Base-by-base conservation (phyloP, 305 asterid genomes). In the Petunia hybrid region DNA sequence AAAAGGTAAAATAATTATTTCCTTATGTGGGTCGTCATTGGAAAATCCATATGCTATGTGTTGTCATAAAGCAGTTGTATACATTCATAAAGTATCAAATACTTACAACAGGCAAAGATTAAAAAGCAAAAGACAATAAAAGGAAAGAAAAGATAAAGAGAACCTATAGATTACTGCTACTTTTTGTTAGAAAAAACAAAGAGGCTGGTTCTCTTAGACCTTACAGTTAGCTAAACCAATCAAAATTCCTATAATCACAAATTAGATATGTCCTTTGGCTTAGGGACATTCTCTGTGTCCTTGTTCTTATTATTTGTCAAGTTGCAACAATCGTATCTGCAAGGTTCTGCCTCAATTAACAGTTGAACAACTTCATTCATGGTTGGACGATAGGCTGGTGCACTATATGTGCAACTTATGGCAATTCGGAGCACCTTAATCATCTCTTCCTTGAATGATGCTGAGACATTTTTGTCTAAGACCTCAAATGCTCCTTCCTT, bases 351-450 rank as follows among this genome's bases (percentile, higher is more conserved):
- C 74, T 78, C 62, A 16, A 60, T 46, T 7, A 73, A 62, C 78
- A 16, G 13, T 55, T 80, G 71, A 62, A 70, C 79, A 5, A 70
- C 79, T 12, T 71, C 78, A 53, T 57, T 80, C 83, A 80, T 80
- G 12, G 83, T 70, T 12, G 83, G 83, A 43, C 83, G 78, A n/a
- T 56, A 22, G 42, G 80, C 65, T 12, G 83, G 75, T 1, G 70
- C 45, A 22, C 66, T 73, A 8, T 56, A 75, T 2, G 83, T 81
- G 64, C 83, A 81, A 6, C 41, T 53, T 40, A 81, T 48, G 57
- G 83, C 80, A n/a, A 81, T 74, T 13, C 80, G 70, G 9, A 81
- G 69, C 2, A 76, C 83, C 75, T 81, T 45, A 48, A 81, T 70
- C 61, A 75, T 70, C 10, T 73, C 60, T 55, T 57, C 83, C 62